Evolutionary conservation across 352 stramenopile species (phyloP).

Genomic region (Phytopythium sindhum): DNA sequence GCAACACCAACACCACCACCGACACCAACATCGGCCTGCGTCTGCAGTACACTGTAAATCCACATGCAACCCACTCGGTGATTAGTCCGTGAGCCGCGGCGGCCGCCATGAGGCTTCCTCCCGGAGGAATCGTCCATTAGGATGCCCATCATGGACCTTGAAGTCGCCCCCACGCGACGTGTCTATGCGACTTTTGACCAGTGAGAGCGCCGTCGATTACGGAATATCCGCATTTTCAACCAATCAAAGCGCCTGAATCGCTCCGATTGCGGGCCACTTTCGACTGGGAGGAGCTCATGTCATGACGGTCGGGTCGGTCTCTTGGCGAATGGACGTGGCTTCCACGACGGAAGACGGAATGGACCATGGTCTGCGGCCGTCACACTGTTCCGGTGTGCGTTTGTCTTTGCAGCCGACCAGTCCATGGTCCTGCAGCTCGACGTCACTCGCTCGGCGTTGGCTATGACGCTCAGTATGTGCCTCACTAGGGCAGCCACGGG

Average conservation of each 20-base stretch:
- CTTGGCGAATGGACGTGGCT: neutral
- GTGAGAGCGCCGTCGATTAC: neutral
- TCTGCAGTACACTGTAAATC: no score
- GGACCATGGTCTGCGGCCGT: neutral
- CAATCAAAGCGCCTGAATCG: neutral
- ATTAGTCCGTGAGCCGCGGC: constrained; percentile 4
- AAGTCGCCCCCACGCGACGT: neutral
- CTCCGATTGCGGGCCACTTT: neutral
- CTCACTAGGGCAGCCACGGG: no score
- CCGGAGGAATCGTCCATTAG: no score
- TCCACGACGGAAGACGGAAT: neutral
- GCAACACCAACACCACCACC: no score
- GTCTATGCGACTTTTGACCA: constrained; percentile 4
- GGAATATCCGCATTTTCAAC: neutral
- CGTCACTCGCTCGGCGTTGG: neutral
- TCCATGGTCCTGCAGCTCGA: neutral
- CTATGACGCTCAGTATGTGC: neutral
- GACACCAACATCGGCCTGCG: no score
- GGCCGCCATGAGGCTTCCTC: neutral
- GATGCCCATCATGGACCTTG: neutral
- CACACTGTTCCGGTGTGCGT: constrained; percentile 7
- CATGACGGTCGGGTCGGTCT: neutral
- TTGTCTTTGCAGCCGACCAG: constrained; percentile 8
- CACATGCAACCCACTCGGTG: neutral
- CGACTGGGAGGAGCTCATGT: neutral